Evolutionary conservation across 106 monocot genomes (phyloP).

Genomic region (Amphibolis antarctica): DNA sequence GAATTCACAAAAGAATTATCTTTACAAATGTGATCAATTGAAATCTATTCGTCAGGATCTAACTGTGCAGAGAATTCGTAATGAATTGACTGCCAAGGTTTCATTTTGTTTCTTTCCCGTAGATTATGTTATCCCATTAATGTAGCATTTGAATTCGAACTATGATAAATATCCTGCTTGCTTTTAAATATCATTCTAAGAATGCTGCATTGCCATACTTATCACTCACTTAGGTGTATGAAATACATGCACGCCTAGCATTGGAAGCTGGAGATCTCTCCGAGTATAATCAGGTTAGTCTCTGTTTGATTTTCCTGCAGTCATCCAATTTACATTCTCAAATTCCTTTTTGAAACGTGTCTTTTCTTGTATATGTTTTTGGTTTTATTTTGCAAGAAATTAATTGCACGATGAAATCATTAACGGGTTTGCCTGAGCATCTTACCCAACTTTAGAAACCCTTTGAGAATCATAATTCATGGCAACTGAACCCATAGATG

Average conservation of each 20-base stretch:
- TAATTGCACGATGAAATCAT: too few species aligned
- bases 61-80: constrained; percentile 85
- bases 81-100: constrained; percentile 86
- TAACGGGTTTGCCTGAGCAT: too few species aligned
- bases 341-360: not conserved
- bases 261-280: constrained; percentile 77
- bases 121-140: not conserved
- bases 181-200: not conserved
- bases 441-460: too few species aligned
- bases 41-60: constrained; percentile 96
- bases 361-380: not conserved
- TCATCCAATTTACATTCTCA: not conserved
- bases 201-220: not conserved
- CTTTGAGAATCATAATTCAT: too few species aligned
- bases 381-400: too few species aligned
- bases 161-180: too few species aligned
- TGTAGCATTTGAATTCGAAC: not conserved
- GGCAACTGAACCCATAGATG: too few species aligned
- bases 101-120: not conserved
- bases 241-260: constrained; percentile 82
- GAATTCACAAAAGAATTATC: constrained; percentile 68
- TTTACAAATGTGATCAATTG: constrained; percentile 94
- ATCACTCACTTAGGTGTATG: constrained; percentile 57
- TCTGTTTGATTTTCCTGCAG: not conserved
- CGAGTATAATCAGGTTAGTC: constrained; percentile 82